Evolutionary conservation across 805 yeast genomes (phyloP), one percentile per base, ranked within the genome.

Genomic region (Teunomyces lycoperdinae): DNA sequence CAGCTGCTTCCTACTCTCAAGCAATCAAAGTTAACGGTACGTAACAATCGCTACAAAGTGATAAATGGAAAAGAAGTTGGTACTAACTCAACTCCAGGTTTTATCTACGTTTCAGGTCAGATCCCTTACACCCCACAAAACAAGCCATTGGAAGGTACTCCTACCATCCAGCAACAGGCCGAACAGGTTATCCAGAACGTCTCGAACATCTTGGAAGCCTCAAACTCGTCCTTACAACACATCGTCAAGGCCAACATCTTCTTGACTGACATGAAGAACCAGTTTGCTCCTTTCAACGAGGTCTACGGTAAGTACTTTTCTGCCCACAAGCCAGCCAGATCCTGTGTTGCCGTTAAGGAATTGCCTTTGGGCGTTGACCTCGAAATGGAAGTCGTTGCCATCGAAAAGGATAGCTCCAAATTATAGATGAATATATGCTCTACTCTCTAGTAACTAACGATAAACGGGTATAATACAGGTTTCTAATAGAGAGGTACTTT

Each of bases 1-100:
- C 98, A 51, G 97, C 96, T 35, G 98, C 97, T 33, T 83, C 96
- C 10, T 92, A 92, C 70, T 89, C 96, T 27, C 99, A 94, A 71
- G 99, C 98, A 42, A 81, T 91, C 68, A 90, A 87, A 73, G 96
- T 84, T 59, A 89, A 88, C 68, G 76, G 76, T 71, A 68, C 42
- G 50, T 47, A 38, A 5, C 11, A 17, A 8, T 32, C n/a, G 11
- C 11, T 16, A 43, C 44, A 29, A 32, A 29, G 17, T 20, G 26
- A 20, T 20, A n/a, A 14, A 35, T 26, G 8, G 5, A 4, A 20
- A 20, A 20, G 24, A 20, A 20, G 6, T 20, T 20, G 6, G 20
- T n/a, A 5, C 10, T 54, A 54, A 61, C 58, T 20, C 24, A 57
- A 61, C 56, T 16, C 49, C 47, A 70, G 89, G 96, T 51, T 83